phyloP scores from a whole-genome alignment of 352 stramenopile genomes.

The Hyaloperonospora arabidopsidis region DNA sequence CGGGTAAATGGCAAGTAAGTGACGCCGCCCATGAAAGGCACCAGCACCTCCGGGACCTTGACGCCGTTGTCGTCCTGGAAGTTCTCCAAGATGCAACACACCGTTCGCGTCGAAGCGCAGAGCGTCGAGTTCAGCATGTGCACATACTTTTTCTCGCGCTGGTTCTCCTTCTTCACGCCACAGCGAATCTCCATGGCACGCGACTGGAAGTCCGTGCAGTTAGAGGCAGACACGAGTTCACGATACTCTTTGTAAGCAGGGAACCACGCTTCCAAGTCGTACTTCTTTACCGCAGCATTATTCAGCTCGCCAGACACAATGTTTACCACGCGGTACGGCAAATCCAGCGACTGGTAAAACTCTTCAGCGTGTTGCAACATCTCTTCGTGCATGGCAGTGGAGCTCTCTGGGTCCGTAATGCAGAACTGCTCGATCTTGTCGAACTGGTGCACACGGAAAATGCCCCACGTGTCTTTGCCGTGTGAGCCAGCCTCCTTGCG shows the following conservation, averaged over 20 bases:
- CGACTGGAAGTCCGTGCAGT: conserved; percentile 98
- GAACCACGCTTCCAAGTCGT: conserved; percentile 99
- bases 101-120: conserved; percentile 95
- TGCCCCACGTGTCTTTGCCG: conserved; percentile 99
- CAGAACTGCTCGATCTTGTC: conserved; percentile 99
- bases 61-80: conserved; percentile 96
- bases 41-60: conserved; percentile 93
- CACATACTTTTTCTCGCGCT: conserved; percentile 95
- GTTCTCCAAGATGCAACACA: conserved; percentile 99
- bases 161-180: conserved; percentile 92
- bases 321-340: conserved; percentile 99
- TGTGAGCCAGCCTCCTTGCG: conserved; percentile 98
- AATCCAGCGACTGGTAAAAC: conserved; percentile 96
- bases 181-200: conserved; percentile 96
- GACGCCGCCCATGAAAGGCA: conserved; percentile 97
- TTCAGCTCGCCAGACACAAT: conserved; percentile 98
- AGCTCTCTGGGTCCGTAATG: conserved; percentile 92
- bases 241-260: conserved; percentile 97
- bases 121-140: conserved; percentile 99
- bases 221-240: conserved; percentile 98
- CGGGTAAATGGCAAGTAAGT: conserved; percentile 98
- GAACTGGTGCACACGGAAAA: conserved; percentile 99
- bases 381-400: conserved; percentile 88
- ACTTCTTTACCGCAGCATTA: conserved; percentile 99
- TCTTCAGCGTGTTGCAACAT: conserved; percentile 91